phyloP scores from a whole-genome alignment of 108 stramenopile species.

The Nannochloropsis granulata region DNA sequence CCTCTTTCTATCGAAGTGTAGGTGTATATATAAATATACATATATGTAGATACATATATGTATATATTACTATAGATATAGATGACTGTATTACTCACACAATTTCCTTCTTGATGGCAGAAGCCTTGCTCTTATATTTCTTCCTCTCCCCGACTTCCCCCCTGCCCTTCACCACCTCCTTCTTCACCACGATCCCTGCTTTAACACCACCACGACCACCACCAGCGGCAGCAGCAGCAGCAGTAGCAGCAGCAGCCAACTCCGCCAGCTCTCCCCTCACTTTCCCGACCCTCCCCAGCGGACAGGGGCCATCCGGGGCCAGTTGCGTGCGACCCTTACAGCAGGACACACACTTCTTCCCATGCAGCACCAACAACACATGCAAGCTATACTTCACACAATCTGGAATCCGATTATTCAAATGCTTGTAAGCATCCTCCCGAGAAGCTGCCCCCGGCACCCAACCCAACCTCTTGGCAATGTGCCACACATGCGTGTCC shows the following conservation, averaged over 20 bases:
- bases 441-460: constrained; percentile 29
- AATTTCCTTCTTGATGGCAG: too few relatives aligned
- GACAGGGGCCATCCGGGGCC: background rate
- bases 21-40: too few relatives aligned
- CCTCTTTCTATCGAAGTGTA: too few relatives aligned
- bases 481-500: constrained; percentile 57
- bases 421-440: constrained; percentile 50
- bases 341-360: constrained; percentile 43
- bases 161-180: too few relatives aligned
- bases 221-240: background rate
- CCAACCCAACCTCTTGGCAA: constrained; percentile 48
- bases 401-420: constrained; percentile 45
- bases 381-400: constrained; percentile 51
- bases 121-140: too few relatives aligned
- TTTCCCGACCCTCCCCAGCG: background rate
- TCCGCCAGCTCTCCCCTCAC: background rate
- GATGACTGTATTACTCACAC: too few relatives aligned
- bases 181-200: too few relatives aligned
- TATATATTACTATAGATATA: too few relatives aligned
- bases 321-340: background rate
- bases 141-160: too few relatives aligned
- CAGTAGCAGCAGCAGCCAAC: background rate
- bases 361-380: constrained; percentile 53
- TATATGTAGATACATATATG: too few relatives aligned
- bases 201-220: too few relatives aligned